Evolutionary conservation across 202 grass and related monocot species (phyloP).

Genomic region (Dendrocalamus latiflorus): DNA sequence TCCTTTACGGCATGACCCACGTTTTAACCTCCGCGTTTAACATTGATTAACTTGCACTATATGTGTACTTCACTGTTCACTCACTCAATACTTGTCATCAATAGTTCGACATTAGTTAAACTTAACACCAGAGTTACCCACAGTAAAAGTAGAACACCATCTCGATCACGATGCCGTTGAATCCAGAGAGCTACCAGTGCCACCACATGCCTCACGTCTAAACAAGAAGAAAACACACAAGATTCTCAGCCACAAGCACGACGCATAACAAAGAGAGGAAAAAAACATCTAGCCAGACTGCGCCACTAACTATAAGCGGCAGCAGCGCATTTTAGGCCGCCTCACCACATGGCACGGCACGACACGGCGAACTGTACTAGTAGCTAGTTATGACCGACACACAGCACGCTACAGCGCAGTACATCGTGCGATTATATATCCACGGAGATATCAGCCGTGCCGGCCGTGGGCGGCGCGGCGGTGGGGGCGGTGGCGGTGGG

Average conservation of each 20-base stretch:
- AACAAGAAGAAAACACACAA: constrained; percentile 3
- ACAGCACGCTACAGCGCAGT: neutral
- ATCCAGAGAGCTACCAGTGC: neutral
- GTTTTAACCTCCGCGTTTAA: too few relatives aligned
- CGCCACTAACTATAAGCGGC: neutral
- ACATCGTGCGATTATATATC: constrained; percentile 24
- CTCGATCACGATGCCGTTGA: neutral
- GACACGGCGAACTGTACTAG: neutral
- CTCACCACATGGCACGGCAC: constrained; percentile 17
- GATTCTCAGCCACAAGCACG: constrained; percentile 15
- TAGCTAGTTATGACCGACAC: neutral
- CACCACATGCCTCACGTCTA: constrained; percentile 5
- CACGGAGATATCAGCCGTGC: constrained; percentile 38
- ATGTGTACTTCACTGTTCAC: neutral
- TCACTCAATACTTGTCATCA: too few relatives aligned
- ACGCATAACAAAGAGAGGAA: neutral
- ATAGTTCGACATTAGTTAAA: neutral
- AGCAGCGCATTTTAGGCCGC: constrained; percentile 1
- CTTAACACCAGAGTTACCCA: neutral
- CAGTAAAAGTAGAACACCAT: neutral
- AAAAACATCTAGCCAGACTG: constrained; percentile 32
- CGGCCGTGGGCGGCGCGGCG: neutral
- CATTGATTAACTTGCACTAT: neutral
- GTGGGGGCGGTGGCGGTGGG: neutral
- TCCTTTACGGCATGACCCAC: too few relatives aligned